Evolutionary conservation across 345 rosid species (phyloP), one percentile per base, ranked within the genome.

Genomic region (Euclidium syriacum): DNA sequence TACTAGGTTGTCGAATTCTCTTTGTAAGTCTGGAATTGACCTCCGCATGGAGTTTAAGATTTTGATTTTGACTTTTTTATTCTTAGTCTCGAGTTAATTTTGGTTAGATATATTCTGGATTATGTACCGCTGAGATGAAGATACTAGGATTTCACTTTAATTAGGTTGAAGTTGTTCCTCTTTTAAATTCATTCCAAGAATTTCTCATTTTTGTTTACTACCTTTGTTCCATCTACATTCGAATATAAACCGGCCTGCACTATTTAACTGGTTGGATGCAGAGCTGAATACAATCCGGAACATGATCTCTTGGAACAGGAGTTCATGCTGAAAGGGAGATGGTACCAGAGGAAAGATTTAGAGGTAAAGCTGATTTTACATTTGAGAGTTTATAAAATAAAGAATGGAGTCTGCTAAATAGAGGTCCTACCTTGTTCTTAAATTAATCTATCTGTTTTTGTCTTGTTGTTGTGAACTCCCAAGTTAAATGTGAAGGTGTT

Each of bases 221-320:
- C 59, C 58, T 73, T 70, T 51, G 14, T 44, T 25, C 5, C 53
- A 32, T 41, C 5, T 32, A 16, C 54, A 25, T 22, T 41, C 51
- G 46, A 30, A 62, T 17, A 4, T 42, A n/a, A n/a, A n/a, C n/a
- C n/a, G n/a, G n/a, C n/a, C n/a, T n/a, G n/a, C n/a, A n/a, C n/a
- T n/a, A n/a, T n/a, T n/a, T n/a, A 20, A 46, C 2, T 43, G 23
- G 33, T 38, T 20, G 36, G 34, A 42, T 76, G 81, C 86, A 94
- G 99, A 74, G 99, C 99, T 39, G 95, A 94, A 73, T 94, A 94
- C 76, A 75, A 68, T 52, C 86, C 97, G 18, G 80, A 84, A 52
- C 72, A 83, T 64, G 75, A 71, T 63, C 76, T 94, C 64, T 78
- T 90, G 72, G 99, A 90, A 47, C 80, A 80, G 14, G 96, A 90